Conservation (phyloP, 164 flowering plant species). For the grape (Vitis vinifera) region ASM3070453v1 NC_081815.1:3561001-3561500, state of each 20-base stretch:
- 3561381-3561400: no score
- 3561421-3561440: no score
- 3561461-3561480: no score
- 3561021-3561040: no score
- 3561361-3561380: background rate
- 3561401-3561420: no score
- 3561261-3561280: conserved; percentile 88
- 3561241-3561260: conserved; percentile 73
- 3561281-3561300: conserved; percentile 95
- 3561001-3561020: no score
- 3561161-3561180: conserved; percentile 4
- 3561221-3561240: conserved; percentile 43
- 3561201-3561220: conserved; percentile 59
- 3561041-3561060: no score
- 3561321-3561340: conserved; percentile 32
- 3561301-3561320: conserved; percentile 94
- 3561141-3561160: background rate
- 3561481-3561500: no score
- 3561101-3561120: conserved; percentile 8
- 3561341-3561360: background rate
- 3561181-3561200: conserved; percentile 8
- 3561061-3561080: no score
- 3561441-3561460: no score
- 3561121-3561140: conserved; percentile 10
- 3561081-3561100: conserved; percentile 8